Base-by-base conservation (phyloP, 768 basidiomycete species). In the Rhodotorula diobovata region DNA sequence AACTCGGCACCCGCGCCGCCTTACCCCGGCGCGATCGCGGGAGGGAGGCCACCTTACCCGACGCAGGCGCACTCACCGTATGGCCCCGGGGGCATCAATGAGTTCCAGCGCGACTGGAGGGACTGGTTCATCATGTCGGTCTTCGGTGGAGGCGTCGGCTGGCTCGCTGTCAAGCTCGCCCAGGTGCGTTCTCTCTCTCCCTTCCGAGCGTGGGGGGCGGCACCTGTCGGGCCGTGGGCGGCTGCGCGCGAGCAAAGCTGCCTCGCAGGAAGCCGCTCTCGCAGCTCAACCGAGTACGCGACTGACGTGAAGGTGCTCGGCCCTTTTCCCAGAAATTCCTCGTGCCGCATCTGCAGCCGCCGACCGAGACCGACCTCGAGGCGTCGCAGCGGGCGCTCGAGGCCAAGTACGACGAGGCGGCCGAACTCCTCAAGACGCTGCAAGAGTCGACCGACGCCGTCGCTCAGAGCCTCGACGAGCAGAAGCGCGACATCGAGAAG, bases 61-160 rank as follows among this genome's bases (percentile, higher is more conserved):
- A 18, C 18, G 11, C 30, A 15, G 15, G 11, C 16, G 34, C 50
- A 32, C 35, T 28, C 30, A 2, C 34, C 30, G 25, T 61, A 41
- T 32, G 43, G n/a, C 32, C 12, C 63, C 10, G 68, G 32, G 4
- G 64, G 63, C 32, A 55, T 65, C 76, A 21, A 41, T 11, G 72
- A 76, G 64, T 74, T 81, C 61, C 78, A 68, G 48, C 37, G 61
- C 9, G 95, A 98, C 80, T 99, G 96, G 96, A 84, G 94, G 68
- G 96, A 99, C 81, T 92, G 95, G 80, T 99, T 98, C 94, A 94
- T 99, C 77, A 91, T 94, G 79, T 88, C 89, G 21, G 89, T 97
- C 45, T 83, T 98, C 28, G 93, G 93, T 53, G 93, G 95, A 2
- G 86, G 89, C 12, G 81, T 94, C 11, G 85, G 87, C 15, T 96